Evolutionary conservation across 768 basidiomycete species (phyloP), one percentile per base, ranked within the genome.

Genomic region (Pleurotus cornucopiae): DNA sequence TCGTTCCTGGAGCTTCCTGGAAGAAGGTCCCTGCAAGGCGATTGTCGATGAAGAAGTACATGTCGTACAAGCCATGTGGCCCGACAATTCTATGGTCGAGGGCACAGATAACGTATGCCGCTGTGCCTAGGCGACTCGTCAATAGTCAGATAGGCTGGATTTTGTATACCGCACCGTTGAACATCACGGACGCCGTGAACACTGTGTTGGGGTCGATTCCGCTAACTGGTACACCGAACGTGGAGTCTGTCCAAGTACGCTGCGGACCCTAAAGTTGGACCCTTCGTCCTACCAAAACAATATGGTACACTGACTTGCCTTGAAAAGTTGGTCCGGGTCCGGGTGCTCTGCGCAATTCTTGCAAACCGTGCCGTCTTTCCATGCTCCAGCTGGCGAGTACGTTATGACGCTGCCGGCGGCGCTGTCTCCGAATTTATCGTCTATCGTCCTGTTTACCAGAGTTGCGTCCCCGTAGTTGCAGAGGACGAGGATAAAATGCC

Each of bases 71-170:
- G 14, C 64, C 73, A 48, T 63, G 58, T n/a, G 69, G 69, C 34
- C 39, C 39, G 6, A 30, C 49, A 18, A 49, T 57, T 1, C 67
- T 64, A 43, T 66, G 63, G 0, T 74, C 63, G 13, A 74, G 59
- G 20, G 70, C 67, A 57, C 74, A 75, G 58, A 67, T 76, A 2
- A 78, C 72, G 61, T 77, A 77, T 13, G 79, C 61, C 0, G 76
- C 76, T n/a, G 73, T 68, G 6, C 76, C 76, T 78, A 54, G 16
- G 57, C 9, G 16, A 55, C 59, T 40, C 34, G 57, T 20, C 18
- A 46, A 40, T 45, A 54, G 53, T 49, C 40, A 48, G n/a, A 37
- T 26, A 38, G 16, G 9, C 11, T 20, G 46, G 44, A 37, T 16
- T 9, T 21, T 23, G 14, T n/a, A 41, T 16, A 16, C 57, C 63